These are phyloP conservation scores for Tylopilus vinaceipallidus DNA, from an alignment of 768 basidiomycete species.

Conservation along the genomic window DNA sequence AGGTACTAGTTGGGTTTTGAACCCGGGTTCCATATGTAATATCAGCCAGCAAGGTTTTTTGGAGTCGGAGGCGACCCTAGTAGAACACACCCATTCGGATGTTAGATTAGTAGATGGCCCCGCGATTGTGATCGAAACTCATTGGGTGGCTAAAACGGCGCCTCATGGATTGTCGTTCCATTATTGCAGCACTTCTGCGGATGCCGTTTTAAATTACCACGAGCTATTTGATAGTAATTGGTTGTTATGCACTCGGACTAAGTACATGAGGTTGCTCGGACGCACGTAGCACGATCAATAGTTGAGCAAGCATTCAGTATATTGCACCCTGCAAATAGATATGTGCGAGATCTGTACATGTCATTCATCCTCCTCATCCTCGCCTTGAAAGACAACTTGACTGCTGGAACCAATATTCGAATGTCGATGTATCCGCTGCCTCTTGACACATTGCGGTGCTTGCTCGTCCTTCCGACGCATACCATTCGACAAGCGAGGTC, in stretches of 20 bases:
- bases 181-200: neutral
- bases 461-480: conserved; percentile 6
- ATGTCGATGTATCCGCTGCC: conserved; percentile 23
- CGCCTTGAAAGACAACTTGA: conserved; percentile 10
- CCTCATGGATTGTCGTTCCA: neutral
- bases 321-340: neutral
- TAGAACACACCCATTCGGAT: no score
- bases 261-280: no score
- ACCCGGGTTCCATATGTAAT: no score
- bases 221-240: neutral
- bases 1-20: no score
- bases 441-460: conserved; percentile 15
- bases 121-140: no score
- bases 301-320: neutral
- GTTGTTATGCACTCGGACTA: neutral
- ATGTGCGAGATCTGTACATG: neutral
- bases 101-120: no score
- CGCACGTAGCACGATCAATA: neutral
- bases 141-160: no score
- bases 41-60: no score
- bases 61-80: no score
- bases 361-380: conserved; percentile 19
- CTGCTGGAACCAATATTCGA: conserved; percentile 16
- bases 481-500: conserved; percentile 11
- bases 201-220: neutral